Base-by-base conservation (phyloP, 2,329 filamentous ascomycete genomes). In the Blastomyces gilchristii region DNA sequence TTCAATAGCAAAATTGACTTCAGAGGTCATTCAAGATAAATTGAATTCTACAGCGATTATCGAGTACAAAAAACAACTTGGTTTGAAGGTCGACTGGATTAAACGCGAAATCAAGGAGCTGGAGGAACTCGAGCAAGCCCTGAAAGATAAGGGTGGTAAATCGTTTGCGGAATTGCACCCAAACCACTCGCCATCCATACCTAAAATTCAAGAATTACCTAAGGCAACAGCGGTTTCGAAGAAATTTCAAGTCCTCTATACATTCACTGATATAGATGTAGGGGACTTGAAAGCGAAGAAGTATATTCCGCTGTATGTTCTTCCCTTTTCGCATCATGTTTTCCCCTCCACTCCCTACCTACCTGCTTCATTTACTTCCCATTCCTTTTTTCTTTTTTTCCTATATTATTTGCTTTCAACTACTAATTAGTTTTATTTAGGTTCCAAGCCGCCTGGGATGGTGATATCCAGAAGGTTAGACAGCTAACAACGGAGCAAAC, bases 371-470 rank as follows among this genome's bases (percentile, higher is more conserved):
- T 45, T 7, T 11, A 45, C 14, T 18, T 8, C 16, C 25, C 37
- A 34, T 12, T 28, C 31, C 31, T 34, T 39, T 39, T 39, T 12
- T 9, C 28, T 22, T 22, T 22, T 34, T 43, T 14, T 45, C 8
- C 22, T 59, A 4, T 59, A 47, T 34, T 34, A 37, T 49, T 43
- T 49, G 9, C 8, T 3, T 47, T 49, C 16, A 59, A 6, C 11
- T 8, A 12, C 57, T 63, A 61, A 63, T 5, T 52, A 18, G 18
- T 28, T 18, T 18, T 52, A 22, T 28, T n/a, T 25, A 63, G 66
- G 25, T 70, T 70, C 58, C 84, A 91, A 70, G 87, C 88, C 45
- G 83, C 83, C 8, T 91, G 87, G 87, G 69, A 69, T 3, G 86
- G 85, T 25, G 82, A 92, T 68, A 66, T 87, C 2, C 78, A 83